Conservation (phyloP, 2,329 filamentous ascomycete genomes). For the Fusarium dlaminii region DNA sequence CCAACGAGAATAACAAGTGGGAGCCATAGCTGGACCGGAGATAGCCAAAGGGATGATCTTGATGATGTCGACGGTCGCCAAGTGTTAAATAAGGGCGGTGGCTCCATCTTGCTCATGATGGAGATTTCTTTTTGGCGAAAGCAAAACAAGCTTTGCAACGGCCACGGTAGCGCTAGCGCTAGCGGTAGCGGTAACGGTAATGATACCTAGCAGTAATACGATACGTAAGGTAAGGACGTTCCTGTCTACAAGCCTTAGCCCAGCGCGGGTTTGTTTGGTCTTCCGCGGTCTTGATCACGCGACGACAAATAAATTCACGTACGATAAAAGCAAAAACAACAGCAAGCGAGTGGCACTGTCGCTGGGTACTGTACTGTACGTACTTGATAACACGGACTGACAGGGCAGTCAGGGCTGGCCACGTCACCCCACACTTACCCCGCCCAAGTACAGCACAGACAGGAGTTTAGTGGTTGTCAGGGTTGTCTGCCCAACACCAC, state of each 20-base stretch:
- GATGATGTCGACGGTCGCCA: not conserved
- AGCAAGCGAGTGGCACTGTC: not conserved
- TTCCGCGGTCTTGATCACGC: not conserved
- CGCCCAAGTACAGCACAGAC: too few relatives aligned
- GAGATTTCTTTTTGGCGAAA: not conserved
- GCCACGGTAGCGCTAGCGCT: not conserved
- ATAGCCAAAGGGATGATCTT: not conserved
- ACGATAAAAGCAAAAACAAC: not conserved
- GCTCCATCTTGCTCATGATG: not conserved
- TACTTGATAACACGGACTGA: not conserved
- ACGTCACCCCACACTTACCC: not conserved
- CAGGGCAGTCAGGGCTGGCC: not conserved
- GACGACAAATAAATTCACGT: accelerated
- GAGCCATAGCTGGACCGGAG: accelerated
- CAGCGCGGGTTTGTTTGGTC: not conserved
- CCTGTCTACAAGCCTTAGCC: too few relatives aligned
- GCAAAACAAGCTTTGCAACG: not conserved
- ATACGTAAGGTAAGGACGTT: not conserved
- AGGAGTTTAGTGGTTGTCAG: too few relatives aligned
- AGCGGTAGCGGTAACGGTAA: too few relatives aligned
- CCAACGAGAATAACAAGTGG: accelerated
- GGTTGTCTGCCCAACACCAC: too few relatives aligned
- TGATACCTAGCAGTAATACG: not conserved
- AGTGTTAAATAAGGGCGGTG: not conserved
- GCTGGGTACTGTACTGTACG: not conserved